Conservation (phyloP, 192 early-diverging fungal genomes). For the Funneliformis geosporum region DNA sequence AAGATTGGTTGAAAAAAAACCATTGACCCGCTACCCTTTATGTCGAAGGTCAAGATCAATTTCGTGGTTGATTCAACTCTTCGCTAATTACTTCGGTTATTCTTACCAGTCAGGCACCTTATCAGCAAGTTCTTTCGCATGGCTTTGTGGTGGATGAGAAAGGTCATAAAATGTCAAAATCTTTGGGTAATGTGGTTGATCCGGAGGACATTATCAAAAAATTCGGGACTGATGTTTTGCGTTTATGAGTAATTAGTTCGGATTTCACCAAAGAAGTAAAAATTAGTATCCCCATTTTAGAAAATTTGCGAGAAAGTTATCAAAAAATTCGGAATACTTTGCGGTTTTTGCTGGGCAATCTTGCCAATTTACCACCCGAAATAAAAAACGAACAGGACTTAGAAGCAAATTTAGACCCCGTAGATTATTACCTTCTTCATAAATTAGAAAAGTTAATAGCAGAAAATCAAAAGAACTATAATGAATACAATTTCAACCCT, state of each 20-base stretch:
- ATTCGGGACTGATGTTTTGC: constrained; percentile 38
- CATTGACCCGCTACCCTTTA: constrained; percentile 31
- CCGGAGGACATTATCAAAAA: constrained; percentile 60
- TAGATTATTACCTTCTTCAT: constrained; percentile 12
- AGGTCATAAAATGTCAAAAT: constrained; percentile 85
- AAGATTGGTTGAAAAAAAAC: too few species aligned
- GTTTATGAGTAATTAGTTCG: constrained; percentile 39
- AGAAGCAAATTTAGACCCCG: not conserved
- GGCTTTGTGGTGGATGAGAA: constrained; percentile 74
- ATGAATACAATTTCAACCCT: constrained; percentile 5
- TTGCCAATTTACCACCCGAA: constrained; percentile 9
- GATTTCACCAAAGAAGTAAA: constrained; percentile 45
- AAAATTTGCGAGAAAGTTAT: constrained; percentile 36
- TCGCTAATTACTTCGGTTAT: constrained; percentile 40
- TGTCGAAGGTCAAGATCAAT: constrained; percentile 43
- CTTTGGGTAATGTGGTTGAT: constrained; percentile 74
- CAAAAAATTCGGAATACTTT: constrained; percentile 43
- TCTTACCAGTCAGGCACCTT: constrained; percentile 41
- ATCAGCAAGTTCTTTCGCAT: constrained; percentile 40
- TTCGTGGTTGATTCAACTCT: constrained; percentile 45
- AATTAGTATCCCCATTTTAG: constrained; percentile 39
- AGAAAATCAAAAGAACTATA: constrained; percentile 3
- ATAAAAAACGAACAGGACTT: constrained; percentile 3
- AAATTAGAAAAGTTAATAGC: not conserved
- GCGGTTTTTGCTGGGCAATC: constrained; percentile 41